Evolutionary conservation across 495 filamentous ascomycete genomes (phyloP).

Genomic region (Aspergillus mulundensis): DNA sequence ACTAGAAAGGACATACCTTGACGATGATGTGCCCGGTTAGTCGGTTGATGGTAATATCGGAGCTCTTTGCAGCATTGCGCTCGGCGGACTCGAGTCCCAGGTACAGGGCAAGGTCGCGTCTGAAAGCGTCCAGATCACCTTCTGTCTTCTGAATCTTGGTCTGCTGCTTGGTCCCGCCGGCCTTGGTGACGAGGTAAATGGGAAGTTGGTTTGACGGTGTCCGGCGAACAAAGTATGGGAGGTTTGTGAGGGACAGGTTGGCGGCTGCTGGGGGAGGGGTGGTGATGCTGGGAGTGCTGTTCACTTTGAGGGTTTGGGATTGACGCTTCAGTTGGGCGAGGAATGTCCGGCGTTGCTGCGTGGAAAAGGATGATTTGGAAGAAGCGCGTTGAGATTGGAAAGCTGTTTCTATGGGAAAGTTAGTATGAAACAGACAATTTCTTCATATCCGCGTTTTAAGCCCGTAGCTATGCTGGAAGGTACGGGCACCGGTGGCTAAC

Average conservation of each 20-base stretch:
- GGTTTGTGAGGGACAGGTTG: slow-evolving; percentile 36
- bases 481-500: slow-evolving; percentile 7
- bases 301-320: slow-evolving; percentile 38
- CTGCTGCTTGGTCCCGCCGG: slow-evolving; percentile 70
- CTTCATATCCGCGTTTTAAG: slow-evolving; percentile 1
- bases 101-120: slow-evolving; percentile 44
- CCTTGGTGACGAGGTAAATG: slow-evolving; percentile 72
- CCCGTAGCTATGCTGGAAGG: slow-evolving; percentile 1
- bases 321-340: slow-evolving; percentile 38
- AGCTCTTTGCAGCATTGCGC: slow-evolving; percentile 23
- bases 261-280: slow-evolving; percentile 19
- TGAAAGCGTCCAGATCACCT: slow-evolving; percentile 59
- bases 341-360: slow-evolving; percentile 39
- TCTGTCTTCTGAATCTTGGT: slow-evolving; percentile 76
- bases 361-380: slow-evolving; percentile 15
- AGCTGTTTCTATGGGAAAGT: slow-evolving; percentile 20
- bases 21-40: slow-evolving; percentile 62
- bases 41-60: slow-evolving; percentile 53
- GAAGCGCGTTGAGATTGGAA: slow-evolving; percentile 18
- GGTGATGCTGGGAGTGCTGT: slow-evolving; percentile 25
- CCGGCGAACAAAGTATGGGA: slow-evolving; percentile 70
- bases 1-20: slow-evolving; percentile 40
- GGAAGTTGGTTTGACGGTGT: slow-evolving; percentile 68
- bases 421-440: slow-evolving; percentile 4
- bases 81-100: slow-evolving; percentile 43